A percentile compares a stretch with the other conserved stretches of the same genome.
phyloP scores from a whole-genome alignment of 2,329 filamentous ascomycete genomes.

The Pyricularia pennisetigena region DNA sequence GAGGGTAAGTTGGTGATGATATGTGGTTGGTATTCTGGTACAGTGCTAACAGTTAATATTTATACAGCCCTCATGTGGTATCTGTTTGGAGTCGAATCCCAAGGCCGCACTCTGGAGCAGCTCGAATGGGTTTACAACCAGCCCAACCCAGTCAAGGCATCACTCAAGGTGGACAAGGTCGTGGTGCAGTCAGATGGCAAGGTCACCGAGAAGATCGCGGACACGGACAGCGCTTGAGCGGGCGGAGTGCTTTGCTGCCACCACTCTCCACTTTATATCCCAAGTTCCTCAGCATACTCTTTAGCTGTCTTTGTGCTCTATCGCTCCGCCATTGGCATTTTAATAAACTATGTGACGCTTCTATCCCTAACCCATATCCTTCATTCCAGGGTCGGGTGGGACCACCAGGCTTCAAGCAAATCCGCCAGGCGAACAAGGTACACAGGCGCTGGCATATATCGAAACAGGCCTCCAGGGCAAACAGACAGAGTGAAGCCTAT shows the following conservation, averaged over 20 bases:
- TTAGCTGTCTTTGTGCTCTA: no score
- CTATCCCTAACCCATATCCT: no score
- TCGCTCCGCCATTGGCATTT: no score
- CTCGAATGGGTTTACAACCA: constrained; percentile 40
- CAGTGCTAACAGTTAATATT: background rate
- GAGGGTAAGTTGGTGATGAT: constrained; percentile 15
- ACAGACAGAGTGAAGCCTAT: no score
- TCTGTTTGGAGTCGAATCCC: constrained; percentile 36
- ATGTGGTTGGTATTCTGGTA: background rate
- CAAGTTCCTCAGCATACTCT: no score
- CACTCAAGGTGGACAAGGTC: constrained; percentile 34
- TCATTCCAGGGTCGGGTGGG: no score
- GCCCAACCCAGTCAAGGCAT: constrained; percentile 38
- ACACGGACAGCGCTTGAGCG: background rate
- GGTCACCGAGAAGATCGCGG: constrained; percentile 33
- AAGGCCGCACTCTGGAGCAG: constrained; percentile 38
- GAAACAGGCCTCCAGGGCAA: no score
- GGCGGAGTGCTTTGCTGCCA: background rate
- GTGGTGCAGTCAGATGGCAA: constrained; percentile 33
- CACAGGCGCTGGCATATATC: no score
- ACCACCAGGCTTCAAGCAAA: no score
- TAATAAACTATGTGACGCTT: no score
- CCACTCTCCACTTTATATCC: no score
- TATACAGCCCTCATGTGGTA: constrained; percentile 26
- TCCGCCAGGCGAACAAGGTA: no score